Base-by-base conservation (phyloP, 2,329 filamentous ascomycete species). In the Ophiostoma populinum region DNA sequence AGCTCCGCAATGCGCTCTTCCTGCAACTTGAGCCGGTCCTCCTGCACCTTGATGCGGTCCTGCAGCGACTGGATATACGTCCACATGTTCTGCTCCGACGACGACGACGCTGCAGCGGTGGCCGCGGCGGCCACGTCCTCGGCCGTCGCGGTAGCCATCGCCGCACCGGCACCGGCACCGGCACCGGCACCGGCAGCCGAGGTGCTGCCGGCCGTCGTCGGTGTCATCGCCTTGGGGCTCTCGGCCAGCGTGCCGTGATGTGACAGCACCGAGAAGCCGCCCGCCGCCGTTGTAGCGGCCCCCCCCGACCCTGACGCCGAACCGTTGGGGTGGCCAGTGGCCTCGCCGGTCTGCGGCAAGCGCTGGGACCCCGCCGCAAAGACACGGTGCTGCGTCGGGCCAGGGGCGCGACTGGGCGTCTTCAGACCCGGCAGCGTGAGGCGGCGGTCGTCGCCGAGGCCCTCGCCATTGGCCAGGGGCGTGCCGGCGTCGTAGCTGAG, bases 221-320 rank as follows among this genome's bases (percentile, higher is more conserved):
- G 78, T 40, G 76, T 85, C 26, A 92, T 61, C 4, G 85, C 78
- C 50, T 86, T 92, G 0, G 85, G 83, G 44, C 81, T 92, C 54
- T 93, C 83, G 3, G 80, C 90, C 60, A 92, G 90, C 60, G 92
- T 80, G 39, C 61, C 67, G 36, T 70, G 67, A 43, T 69, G 67
- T 43, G 73, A 67, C 50, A 82, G 92, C 43, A 85, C 67, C 13
- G 66, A 67, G 31, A 22, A 15, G 11, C 13, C 8, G 15, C 24
- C 26, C 11, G 47, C 49, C 41, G 57, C 45, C 61, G 12, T 52
- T 63, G 52, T 64, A 8, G 73, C 67, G 5, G 65, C 67, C 4
- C 65, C 59, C 21, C 61, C 65, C n/a, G 68, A 60, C 42, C 62
- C 67, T 8, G 66, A 9, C 27, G 27, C 16, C 17, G 24, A 31